phyloP scores from a whole-genome alignment of 2,329 filamentous ascomycete genomes.

The Phialophora verrucosa region DNA sequence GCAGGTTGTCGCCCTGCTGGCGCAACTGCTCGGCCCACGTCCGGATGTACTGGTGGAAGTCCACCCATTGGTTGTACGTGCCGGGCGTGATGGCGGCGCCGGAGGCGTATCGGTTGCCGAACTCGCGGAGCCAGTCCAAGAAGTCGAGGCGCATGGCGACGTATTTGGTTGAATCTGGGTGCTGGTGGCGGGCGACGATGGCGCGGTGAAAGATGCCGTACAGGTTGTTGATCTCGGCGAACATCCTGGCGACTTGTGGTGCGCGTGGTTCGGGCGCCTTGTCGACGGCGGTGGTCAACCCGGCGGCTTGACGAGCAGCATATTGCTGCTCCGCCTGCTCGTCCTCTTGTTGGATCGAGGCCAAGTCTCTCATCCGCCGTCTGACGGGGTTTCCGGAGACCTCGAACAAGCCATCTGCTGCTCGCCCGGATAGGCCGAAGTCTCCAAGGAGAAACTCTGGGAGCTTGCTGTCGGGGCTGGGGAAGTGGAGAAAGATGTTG shows the following conservation, averaged over 20 bases:
- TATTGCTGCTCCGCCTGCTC: background rate
- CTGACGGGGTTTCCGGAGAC: background rate
- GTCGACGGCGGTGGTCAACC: background rate
- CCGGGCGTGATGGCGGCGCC: background rate
- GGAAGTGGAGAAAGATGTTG: conserved; percentile 30
- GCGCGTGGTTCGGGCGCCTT: background rate
- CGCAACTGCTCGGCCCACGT: background rate
- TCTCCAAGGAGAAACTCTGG: conserved; percentile 25
- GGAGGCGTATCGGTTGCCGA: background rate
- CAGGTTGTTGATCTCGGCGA: conserved; percentile 1
- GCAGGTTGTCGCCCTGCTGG: background rate
- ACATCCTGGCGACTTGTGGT: background rate
- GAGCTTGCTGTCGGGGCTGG: conserved; percentile 7
- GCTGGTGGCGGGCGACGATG: background rate
- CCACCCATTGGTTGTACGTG: conserved; percentile 3
- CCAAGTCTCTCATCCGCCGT: conserved; percentile 6
- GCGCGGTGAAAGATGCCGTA: background rate
- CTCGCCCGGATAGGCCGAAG: conserved; percentile 4
- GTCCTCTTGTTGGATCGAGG: background rate
- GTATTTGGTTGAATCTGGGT: background rate
- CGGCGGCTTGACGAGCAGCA: background rate
- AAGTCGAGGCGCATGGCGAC: background rate
- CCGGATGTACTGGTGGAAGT: background rate
- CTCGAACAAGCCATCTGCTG: conserved; percentile 8
- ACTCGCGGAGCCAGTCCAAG: background rate